Evolutionary conservation across 2,329 filamentous ascomycete genomes (phyloP).

Genomic region (Macrophomina phaseolina): DNA sequence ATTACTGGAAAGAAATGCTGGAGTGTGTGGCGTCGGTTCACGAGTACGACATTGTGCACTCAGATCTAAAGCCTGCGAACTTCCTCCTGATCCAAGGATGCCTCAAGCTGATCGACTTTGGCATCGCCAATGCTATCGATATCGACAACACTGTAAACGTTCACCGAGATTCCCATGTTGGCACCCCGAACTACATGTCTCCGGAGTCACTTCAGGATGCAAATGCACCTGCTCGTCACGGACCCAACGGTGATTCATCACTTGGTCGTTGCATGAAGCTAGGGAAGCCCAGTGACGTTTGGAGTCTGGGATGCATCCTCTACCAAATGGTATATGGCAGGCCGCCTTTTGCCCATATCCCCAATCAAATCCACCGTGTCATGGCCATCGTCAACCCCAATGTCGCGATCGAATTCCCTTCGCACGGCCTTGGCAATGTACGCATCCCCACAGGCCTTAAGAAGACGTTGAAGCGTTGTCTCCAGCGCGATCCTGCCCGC

Average conservation of each 20-base stretch:
- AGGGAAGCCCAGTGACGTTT: slow-evolving; percentile 94
- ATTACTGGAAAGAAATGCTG: slow-evolving; percentile 99
- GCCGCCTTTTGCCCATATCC: slow-evolving; percentile 92
- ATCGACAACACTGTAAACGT: slow-evolving; percentile 96
- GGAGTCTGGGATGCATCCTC: slow-evolving; percentile 94
- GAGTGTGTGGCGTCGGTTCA: slow-evolving; percentile 93
- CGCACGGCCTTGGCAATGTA: slow-evolving; percentile 69
- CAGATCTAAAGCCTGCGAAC: slow-evolving; percentile 95
- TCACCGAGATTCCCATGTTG: slow-evolving; percentile 92
- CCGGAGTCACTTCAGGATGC: slow-evolving; percentile 91
- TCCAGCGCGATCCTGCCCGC: slow-evolving; percentile 63
- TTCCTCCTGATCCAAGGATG: slow-evolving; percentile 91
- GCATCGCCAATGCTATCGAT: slow-evolving; percentile 96
- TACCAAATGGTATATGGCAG: slow-evolving; percentile 99
- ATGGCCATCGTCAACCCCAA: slow-evolving; percentile 83
- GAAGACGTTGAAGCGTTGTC: slow-evolving; percentile 61
- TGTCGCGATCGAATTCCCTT: slow-evolving; percentile 74
- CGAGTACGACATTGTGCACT: slow-evolving; percentile 90
- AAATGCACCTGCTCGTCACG: slow-evolving; percentile 64
- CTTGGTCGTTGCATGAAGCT: slow-evolving; percentile 86
- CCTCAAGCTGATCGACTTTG: slow-evolving; percentile 97
- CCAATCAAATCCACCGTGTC: slow-evolving; percentile 84
- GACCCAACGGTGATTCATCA: slow-evolving; percentile 40
- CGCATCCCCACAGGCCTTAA: slow-evolving; percentile 61
- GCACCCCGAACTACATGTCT: slow-evolving; percentile 98